Base-by-base conservation (phyloP, 73 alveolate species). In the Paramecium pentaurelia region DNA sequence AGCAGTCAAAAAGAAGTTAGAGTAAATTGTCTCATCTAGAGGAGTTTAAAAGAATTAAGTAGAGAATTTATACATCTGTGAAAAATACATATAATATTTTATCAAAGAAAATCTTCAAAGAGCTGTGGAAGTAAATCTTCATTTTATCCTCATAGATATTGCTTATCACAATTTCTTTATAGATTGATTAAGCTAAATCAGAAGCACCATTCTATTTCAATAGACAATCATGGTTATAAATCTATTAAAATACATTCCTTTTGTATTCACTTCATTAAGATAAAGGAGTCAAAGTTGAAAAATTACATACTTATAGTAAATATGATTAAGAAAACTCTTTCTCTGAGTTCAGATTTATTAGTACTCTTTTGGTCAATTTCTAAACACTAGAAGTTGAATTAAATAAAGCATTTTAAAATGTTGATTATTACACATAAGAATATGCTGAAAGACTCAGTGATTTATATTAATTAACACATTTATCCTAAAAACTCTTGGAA, bases 361-460 rank as follows among this genome's bases (percentile, higher is more conserved):
- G 47, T 20, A 36, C 88, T 20, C 10, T 75, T 4, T 38, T 38
- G 12, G 38, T 75, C 68, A 75, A 75, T 37, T 75, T 75, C 88
- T 42, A 75, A 75, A 75, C 88, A n/a, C 37, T 75, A 1, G 88
- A 75, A 20, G 60, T 38, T 75, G 88, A 75, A 75, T 22, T 75
- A 25, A 75, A 75, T 75, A 38, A 75, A 20, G 58, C 88, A 3
- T 75, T 75, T 22, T 75, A 75, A 75, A 75, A 75, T 42, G 60
- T 75, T 0, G 88, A 75, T 10, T 75, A 38, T 20, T 75, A 30
- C 10, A 37, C 60, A 0, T 75, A 75, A 16, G 88, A 75, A 75
- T 75, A 75, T 75, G 88, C 88, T 75, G 88, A 75, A 75, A 75
- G 88, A 75, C 47, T 75, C 22, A 75, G 88, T 75, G 88, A 75